Evolutionary conservation across 1,284 basidiomycete species (phyloP), one percentile per base, ranked within the genome.

Genomic region (Ustilago lituana): DNA sequence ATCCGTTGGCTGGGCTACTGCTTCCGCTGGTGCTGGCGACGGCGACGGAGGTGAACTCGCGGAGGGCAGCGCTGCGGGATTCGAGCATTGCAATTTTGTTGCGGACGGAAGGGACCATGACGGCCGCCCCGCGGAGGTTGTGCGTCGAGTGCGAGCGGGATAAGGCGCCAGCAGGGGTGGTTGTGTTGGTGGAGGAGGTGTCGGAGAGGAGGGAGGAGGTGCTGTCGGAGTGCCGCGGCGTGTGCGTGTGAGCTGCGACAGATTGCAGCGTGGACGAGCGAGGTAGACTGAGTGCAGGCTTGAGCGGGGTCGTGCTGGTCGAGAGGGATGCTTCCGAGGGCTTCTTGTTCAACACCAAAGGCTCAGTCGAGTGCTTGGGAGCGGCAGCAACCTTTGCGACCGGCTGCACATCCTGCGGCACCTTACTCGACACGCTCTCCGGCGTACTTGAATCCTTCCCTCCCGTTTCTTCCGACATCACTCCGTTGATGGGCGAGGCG

Each of bases 11-110:
- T 9, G 55, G 59, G 11, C 58, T 61, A 35, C 33, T 45, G 1
- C 41, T 37, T 2, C 20, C 45, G 24, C 49, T 39, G 3, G 27
- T 29, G n/a, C n/a, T n/a, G n/a, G 35, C 36, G 9, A 10, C 22
- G 2, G 17, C 33, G 3, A 14, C 47, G 5, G 49, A 35, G 1
- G 67, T 67, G 33, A 76, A 76, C n/a, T 76, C 72, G 32, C 58
- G 49, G 20, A 76, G 38, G 0, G 72, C 66, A 10, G 65, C 40
- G 17, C 52, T 52, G 4, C 76, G 43, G 15, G 47, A 61, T 52
- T 79, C 77, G 27, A 79, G 51, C 73, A 71, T 60, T 9, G 76
- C 76, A 29, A 79, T 78, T 69, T 79, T 79, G 62, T 74, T 76
- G 17, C 77, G 59, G 8, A 79, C 77, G 35, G 73, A 76, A 7